phyloP scores from a whole-genome alignment of 129 eudicot genomes.

The Centrapalus pauciflorus region DNA sequence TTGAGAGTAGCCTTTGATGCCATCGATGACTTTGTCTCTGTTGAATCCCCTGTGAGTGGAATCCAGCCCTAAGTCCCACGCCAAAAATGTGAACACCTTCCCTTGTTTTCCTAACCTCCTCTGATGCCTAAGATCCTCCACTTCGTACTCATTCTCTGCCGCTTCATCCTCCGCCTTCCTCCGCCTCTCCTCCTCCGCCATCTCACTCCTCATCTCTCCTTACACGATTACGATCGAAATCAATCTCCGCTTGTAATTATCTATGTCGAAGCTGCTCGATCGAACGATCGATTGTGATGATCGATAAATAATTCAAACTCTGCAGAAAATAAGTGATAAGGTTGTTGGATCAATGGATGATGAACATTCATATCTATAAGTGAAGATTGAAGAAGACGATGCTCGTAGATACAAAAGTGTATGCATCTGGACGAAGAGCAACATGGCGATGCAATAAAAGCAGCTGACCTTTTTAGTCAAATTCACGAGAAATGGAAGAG shows the following conservation, averaged over 20 bases:
- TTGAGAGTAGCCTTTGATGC: slow-evolving; percentile 43
- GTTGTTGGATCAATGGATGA: background rate
- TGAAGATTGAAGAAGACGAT: background rate
- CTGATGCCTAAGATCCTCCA: slow-evolving; percentile 2
- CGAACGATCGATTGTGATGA: background rate
- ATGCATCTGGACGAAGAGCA: background rate
- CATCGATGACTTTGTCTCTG: slow-evolving; percentile 40
- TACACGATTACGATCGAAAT: background rate
- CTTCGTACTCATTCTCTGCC: slow-evolving; percentile 30
- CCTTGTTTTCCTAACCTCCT: slow-evolving; percentile 22
- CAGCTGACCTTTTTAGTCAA: background rate
- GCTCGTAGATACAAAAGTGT: background rate
- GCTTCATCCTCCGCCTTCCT: background rate
- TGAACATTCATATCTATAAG: background rate
- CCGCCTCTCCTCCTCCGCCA: background rate
- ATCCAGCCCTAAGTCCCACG: slow-evolving; percentile 38
- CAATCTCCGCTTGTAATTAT: background rate
- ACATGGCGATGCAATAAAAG: slow-evolving; percentile 3
- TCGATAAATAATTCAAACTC: background rate
- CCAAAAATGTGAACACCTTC: slow-evolving; percentile 38
- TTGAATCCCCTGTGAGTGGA: slow-evolving; percentile 27
- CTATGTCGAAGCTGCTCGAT: slow-evolving; percentile 1
- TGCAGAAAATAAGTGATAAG: slow-evolving; percentile 4
- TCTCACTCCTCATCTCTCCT: background rate
- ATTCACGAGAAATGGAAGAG: background rate